Evolutionary conservation across 1,284 basidiomycete species (phyloP), one percentile per base, ranked within the genome.

Genomic region (Moesziomyces sp.): DNA sequence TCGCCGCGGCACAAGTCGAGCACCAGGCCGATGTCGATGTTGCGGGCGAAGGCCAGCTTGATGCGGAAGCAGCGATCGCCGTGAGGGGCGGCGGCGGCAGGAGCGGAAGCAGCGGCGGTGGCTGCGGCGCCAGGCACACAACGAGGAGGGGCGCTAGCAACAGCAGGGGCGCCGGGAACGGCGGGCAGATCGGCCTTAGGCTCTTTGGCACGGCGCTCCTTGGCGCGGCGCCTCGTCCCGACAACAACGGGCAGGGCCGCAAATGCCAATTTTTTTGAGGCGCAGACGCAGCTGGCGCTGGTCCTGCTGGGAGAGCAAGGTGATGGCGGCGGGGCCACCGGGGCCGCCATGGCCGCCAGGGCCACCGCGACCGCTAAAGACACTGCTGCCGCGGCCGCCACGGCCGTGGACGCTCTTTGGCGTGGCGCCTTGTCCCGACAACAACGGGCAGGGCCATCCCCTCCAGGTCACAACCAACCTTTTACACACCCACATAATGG

Each of bases 261-360:
- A 58, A 42, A 80, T 62, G 5, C 56, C 52, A 30, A 76, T 46
- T 40, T 59, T 63, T 14, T 63, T 53, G 55, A 80, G 63, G 6
- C 65, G 65, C 46, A 68, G 57, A 16, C 76, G 76, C 5, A 80
- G 71, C 67, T 69, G 58, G 19, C 70, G 71, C 23, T 58, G 57
- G 28, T 80, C 67, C 23, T 54, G 52, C 24, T 46, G 58, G 1
- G 46, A 28, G 24, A 80, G 55, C 0, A 38, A 18, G 30, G 19
- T 40, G 18, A 76, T 46, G 14, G 30, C 21, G 6, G 38, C 6
- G 4, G 48, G 43, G 2, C 74, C 74, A 21, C 74, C n/a, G n/a
- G n/a, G n/a, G n/a, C n/a, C n/a, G n/a, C n/a, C 74, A 7, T 55
- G 58, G 7, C 66, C 66, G 16, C 71, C 74, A n/a, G 70, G 57